Evolutionary conservation across 1,139 yeast species (phyloP), one percentile per base, ranked within the genome.

Genomic region (Scheffersomyces quercinus): DNA sequence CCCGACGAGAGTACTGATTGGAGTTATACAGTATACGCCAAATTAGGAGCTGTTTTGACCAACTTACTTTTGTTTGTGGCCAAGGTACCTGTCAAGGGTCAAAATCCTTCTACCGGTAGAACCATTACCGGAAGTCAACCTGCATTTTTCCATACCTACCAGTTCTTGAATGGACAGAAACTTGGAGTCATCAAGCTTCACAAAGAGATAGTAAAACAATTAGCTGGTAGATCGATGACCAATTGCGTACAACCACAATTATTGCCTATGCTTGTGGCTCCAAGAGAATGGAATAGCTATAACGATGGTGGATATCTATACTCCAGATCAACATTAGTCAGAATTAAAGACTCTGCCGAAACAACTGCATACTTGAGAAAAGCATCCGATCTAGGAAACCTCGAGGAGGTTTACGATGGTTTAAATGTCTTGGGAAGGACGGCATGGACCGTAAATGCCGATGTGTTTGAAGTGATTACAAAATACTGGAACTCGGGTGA

Each of bases 201-300:
- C 61, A 81, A 82, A 51, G 75, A 79, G 24, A 75, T 93, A 42
- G 78, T 85, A 8, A 75, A 78, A 37, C 82, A 79, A 55, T 66
- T 91, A 45, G 83, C 90, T 6, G 83, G 85, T 3, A 91, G 85
- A 48, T 75, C 82, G 16, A 66, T 83, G 37, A 75, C 80, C 10
- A 83, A 85, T 44, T 75, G 85, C 2, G 81, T 91, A 5, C 93
- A 86, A 55, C 97, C 98, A 0, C 98, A 93, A 64, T 75, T 81
- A 50, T 73, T 95, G 46, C 99, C 99, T 11, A 95, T 95, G 99
- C 72, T 95, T 47, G 87, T 88, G 8, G 81, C 83, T 48, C 99
- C 99, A 16, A 74, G 83, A 44, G 90, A 90, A 5, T 93, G 99
- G 99, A 77, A 81, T 0, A 71, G 82, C 8, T 83, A 83, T 76